Base-by-base conservation (phyloP, 176 grass and related monocot genomes). In the Aegilops speltoides region DNA sequence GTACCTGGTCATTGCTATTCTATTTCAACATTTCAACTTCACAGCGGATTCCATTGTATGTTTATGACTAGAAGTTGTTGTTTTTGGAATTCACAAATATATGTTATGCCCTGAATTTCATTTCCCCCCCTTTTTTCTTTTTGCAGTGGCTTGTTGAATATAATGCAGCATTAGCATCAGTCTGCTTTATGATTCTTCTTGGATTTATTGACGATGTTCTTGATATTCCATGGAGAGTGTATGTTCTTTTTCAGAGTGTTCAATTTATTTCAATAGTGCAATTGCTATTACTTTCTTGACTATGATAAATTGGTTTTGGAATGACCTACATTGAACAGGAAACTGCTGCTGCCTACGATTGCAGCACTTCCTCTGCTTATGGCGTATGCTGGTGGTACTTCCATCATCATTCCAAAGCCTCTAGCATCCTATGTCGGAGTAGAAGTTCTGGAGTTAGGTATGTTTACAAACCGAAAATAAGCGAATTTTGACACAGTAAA, bases 181-280 rank as follows among this genome's bases (percentile, higher is more conserved):
- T 99, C 57, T 99, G 97, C 77, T 99, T 99, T 87, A 99, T 99
- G 97, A 94, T 95, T 89, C 94, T 99, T 75, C 97, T 99, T 87
- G 97, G 97, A 85, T 99, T 99, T 93, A 92, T 99, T 7, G 97
- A 99, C 41, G 97, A 99, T 94, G 97, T 99, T 87, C 94, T 99
- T 78, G 97, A 99, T 86, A 31, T 99, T 73, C 97, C 97, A 48
- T 99, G 97, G 97, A 96, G 97, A 96, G 92, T 96, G 97, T 99
- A 99, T 73, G 97, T 91, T 91, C 29, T 60, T 88, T 64, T 41
- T 41, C 63, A 66, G 12, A 85, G 62, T 82, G 41, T 19, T 76
- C 56, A 64, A 34, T 50, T 82, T 22, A 60, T 50, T 69, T 50
- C 20, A 61, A 54, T 19, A 50, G 28, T 78, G 45, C 12, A 38